phyloP scores from a whole-genome alignment of 495 filamentous ascomycete genomes.

The Podospora sp. region DNA sequence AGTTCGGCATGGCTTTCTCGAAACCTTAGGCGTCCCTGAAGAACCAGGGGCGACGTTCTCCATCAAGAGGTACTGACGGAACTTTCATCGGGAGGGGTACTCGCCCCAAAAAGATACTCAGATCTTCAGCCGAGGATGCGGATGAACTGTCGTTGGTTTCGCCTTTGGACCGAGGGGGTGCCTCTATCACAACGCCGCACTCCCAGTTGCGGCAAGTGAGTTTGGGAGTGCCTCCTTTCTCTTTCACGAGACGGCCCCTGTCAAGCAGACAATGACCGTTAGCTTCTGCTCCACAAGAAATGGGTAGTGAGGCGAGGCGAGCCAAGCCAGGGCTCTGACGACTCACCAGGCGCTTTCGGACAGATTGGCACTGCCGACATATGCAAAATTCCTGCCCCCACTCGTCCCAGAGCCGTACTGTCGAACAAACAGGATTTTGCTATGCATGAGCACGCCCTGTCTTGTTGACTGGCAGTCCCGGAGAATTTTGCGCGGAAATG shows the following conservation, averaged over 20 bases:
- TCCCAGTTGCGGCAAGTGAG: slow-evolving; percentile 94
- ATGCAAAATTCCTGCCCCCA: slow-evolving; percentile 61
- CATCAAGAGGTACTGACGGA: background rate
- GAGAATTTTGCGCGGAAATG: slow-evolving; percentile 71
- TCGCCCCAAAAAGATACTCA: background rate
- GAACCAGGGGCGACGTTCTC: background rate
- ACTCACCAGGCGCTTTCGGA: slow-evolving; percentile 90
- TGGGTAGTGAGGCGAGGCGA: background rate
- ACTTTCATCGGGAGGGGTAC: background rate
- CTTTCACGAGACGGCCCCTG: slow-evolving; percentile 61
- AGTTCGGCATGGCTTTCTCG: background rate
- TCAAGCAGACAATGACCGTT: background rate
- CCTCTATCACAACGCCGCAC: slow-evolving; percentile 79
- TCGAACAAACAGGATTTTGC: slow-evolving; percentile 74
- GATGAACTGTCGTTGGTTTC: background rate
- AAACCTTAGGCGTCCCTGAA: background rate
- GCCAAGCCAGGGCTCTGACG: background rate
- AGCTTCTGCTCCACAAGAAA: background rate
- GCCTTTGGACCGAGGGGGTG: slow-evolving; percentile 16
- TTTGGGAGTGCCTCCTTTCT: slow-evolving; percentile 66
- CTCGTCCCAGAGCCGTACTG: slow-evolving; percentile 37
- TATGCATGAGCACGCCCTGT: slow-evolving; percentile 78
- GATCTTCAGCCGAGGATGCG: background rate
- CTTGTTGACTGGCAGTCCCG: slow-evolving; percentile 73
- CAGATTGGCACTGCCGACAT: slow-evolving; percentile 90